These are phyloP conservation scores for Cryoendolithus antarcticus DNA, from an alignment of 2,329 filamentous ascomycete species.

Conservation along the genomic window DNA sequence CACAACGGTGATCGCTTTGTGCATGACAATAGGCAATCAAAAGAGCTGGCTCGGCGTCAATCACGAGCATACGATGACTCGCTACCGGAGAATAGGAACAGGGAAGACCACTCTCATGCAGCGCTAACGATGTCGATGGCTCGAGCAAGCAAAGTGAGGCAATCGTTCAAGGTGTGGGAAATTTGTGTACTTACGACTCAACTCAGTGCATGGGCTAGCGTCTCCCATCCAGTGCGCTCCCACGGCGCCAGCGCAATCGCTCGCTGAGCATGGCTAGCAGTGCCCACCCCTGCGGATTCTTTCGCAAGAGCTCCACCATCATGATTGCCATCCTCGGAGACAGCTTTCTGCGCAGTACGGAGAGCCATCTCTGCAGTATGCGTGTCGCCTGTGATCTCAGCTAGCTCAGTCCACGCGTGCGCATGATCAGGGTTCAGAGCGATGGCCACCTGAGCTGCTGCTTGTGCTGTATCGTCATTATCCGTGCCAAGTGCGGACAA, in stretches of 20 bases:
- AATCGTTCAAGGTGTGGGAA: too few relatives aligned
- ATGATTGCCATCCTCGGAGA: conserved; percentile 60
- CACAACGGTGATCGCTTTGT: too few relatives aligned
- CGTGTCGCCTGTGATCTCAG: conserved; percentile 43
- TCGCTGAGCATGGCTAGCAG: conserved; percentile 59
- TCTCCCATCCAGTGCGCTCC: conserved; percentile 52
- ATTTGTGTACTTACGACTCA: too few relatives aligned
- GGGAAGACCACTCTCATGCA: too few relatives aligned
- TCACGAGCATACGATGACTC: too few relatives aligned
- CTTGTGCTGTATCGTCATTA: conserved; percentile 37
- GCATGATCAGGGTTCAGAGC: conserved; percentile 71
- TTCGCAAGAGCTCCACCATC: conserved; percentile 56
- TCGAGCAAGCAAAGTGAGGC: too few relatives aligned
- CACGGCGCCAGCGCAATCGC: conserved; percentile 75
- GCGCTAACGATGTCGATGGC: too few relatives aligned
- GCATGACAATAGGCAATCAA: too few relatives aligned
- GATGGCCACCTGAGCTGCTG: conserved; percentile 61
- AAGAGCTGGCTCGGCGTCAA: too few relatives aligned
- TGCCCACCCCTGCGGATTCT: conserved; percentile 63
- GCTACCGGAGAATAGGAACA: too few relatives aligned
- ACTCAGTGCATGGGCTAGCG: too few relatives aligned
- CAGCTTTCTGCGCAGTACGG: conserved; percentile 59
- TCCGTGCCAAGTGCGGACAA: conserved; percentile 28
- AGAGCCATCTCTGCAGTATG: conserved; percentile 66
- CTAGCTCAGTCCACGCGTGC: conserved; percentile 68